Evolutionary conservation across 2,329 filamentous ascomycete species (phyloP), one percentile per base, ranked within the genome.

Genomic region (Alternaria gansuensis): DNA sequence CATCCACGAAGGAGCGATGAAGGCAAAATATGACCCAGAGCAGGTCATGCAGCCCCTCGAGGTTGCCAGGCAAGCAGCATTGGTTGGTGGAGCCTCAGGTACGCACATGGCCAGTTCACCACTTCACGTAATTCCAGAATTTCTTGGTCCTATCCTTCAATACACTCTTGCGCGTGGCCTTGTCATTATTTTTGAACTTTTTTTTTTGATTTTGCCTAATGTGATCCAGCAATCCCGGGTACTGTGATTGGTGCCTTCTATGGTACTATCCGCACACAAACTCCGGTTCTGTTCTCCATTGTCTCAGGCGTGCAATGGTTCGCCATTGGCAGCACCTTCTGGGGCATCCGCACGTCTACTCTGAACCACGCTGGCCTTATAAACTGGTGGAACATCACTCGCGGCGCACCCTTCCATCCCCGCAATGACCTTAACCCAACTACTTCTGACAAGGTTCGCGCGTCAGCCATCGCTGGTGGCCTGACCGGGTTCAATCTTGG

Each of bases 291-390:
- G 6, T 94, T 92, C 78, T 89, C 91, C 0, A 67, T 89, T 11
- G 84, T 88, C 36, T 88, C 89, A 23, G 90, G 91, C 17, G 81
- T 91, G 39, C 92, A 96, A 79, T 97, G 91, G 86, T 92, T 92
- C 77, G 84, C 86, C 40, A 83, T 96, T 37, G 92, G 92, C 34
- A 87, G 85, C 45, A 90, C 87, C 14, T 97, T 89, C 74, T 94
- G 88, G 83, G 88, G 90, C 88, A 81, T 70, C 26, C 77, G 81
- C 10, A 69, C 72, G n/a, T 64, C 73, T 10, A 66, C 82, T 23
- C 74, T 83, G 24, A 68, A 75, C 46, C 64, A 62, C 5, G 59
- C 62, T 17, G 73, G 74, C 6, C 65, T 78, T 2, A 26, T 48
- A 3, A 76, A 75, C 58, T 72, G 71, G 72, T 74, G 65, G 67